These are phyloP conservation scores for Picea sitchensis DNA, from an alignment of 75 land plant species.

Conservation along the genomic window DNA sequence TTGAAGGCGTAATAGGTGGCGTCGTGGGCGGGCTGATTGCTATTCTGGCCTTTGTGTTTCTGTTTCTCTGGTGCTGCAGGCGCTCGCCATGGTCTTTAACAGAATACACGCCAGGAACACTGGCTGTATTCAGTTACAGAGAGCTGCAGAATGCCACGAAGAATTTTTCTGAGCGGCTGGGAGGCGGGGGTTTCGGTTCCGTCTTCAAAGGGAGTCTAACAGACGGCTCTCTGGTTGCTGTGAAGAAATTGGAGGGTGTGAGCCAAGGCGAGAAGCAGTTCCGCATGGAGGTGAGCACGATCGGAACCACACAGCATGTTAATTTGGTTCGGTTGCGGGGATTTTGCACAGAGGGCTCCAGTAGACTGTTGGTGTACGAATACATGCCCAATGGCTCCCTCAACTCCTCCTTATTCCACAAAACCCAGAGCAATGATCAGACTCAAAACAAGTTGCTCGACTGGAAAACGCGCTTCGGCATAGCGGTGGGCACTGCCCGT, in stretches of 20 bases:
- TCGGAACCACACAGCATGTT: conserved; percentile 54
- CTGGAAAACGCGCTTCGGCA: conserved; percentile 24
- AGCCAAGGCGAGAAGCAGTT: conserved; percentile 67
- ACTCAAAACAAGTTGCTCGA: neutral
- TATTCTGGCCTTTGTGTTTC: neutral
- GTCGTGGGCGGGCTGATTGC: neutral
- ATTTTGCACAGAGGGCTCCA: conserved; percentile 47
- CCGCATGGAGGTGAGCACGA: conserved; percentile 42
- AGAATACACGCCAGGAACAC: neutral
- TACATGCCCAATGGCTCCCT: conserved; percentile 66
- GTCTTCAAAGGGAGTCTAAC: conserved; percentile 62
- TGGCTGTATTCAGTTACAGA: conserved; percentile 27
- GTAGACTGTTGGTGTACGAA: conserved; percentile 56
- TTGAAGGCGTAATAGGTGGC: neutral
- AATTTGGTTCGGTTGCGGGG: conserved; percentile 62
- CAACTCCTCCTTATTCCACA: conserved; percentile 38
- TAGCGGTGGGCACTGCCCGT: conserved; percentile 30
- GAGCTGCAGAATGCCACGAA: conserved; percentile 51
- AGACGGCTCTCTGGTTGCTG: conserved; percentile 46
- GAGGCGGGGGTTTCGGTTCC: conserved; percentile 64
- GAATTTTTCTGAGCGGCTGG: conserved; percentile 59
- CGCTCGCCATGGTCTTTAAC: neutral
- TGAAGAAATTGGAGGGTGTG: conserved; percentile 62
- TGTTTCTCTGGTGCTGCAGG: neutral
- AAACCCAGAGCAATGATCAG: neutral